Evolutionary conservation across 768 basidiomycete genomes (phyloP).

Genomic region (Thelephora ganbajun): DNA sequence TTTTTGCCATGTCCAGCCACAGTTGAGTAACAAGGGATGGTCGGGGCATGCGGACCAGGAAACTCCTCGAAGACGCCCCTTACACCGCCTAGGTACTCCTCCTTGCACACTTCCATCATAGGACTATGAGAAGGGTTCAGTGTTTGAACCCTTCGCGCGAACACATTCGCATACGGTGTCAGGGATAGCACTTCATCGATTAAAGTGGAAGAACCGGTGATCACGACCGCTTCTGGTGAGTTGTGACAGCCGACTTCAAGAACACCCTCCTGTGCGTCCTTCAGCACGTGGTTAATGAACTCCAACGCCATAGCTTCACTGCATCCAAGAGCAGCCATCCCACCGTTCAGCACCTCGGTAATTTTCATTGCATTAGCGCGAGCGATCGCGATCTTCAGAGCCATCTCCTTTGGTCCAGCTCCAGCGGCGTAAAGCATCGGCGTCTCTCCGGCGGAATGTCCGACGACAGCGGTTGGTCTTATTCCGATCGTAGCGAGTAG

Average conservation of each 20-base stretch:
- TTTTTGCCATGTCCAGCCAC: constrained; percentile 13
- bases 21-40: constrained; percentile 23
- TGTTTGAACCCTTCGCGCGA: constrained; percentile 23
- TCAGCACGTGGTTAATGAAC: constrained; percentile 13
- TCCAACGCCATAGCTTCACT: constrained; percentile 13
- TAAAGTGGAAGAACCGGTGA: constrained; percentile 17
- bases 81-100: constrained; percentile 16
- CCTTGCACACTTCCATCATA: constrained; percentile 23
- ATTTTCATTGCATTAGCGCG: constrained; percentile 24
- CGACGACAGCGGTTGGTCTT: constrained; percentile 25
- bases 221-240: constrained; percentile 20
- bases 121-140: constrained; percentile 24
- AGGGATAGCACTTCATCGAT: constrained; percentile 18
- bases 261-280: constrained; percentile 6
- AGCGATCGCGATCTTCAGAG: constrained; percentile 28
- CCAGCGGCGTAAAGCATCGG: constrained; percentile 29
- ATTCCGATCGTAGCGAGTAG: constrained; percentile 22
- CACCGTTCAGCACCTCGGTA: constrained; percentile 20
- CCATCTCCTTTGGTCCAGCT: constrained; percentile 24
- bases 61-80: constrained; percentile 21
- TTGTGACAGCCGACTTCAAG: constrained; percentile 32
- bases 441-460: constrained; percentile 35
- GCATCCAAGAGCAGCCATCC: constrained; percentile 32
- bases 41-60: constrained; percentile 15
- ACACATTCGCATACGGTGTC: constrained; percentile 16